phyloP scores from a whole-genome alignment of 495 filamentous ascomycete genomes.

The Aspergillus ellipticus region DNA sequence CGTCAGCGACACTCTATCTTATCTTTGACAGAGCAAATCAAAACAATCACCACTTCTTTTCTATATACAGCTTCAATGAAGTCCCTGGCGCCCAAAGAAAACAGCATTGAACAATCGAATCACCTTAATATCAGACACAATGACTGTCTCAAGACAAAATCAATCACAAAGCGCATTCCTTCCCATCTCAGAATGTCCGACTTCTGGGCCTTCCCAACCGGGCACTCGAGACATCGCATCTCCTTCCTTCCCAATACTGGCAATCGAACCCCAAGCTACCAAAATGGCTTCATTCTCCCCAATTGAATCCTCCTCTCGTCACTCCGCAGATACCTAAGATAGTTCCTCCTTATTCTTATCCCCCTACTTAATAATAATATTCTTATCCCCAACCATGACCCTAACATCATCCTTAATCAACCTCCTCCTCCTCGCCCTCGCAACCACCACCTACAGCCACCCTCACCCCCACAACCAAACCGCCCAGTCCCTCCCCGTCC shows the following conservation, averaged over 20 bases:
- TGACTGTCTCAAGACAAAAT: not conserved
- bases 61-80: not conserved
- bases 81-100: too few species aligned
- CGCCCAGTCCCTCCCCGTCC: slow-evolving; percentile 17
- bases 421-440: not conserved
- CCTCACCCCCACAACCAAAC: slow-evolving; percentile 1
- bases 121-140: not conserved
- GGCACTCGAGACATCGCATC: not conserved
- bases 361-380: not conserved
- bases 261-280: not conserved
- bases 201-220: not conserved
- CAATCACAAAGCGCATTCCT: not conserved
- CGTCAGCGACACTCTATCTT: not conserved
- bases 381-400: not conserved
- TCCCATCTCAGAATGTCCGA: not conserved
- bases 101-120: too few species aligned
- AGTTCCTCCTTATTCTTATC: not conserved
- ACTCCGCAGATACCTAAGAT: not conserved
- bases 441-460: not conserved
- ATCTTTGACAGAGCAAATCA: not conserved
- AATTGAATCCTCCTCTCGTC: not conserved
- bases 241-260: not conserved
- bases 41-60: not conserved
- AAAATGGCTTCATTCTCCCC: not conserved
- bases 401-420: not conserved